Conservation (phyloP, 192 early-diverging fungal species). For the Lunasporangiospora selenospora region DNA sequence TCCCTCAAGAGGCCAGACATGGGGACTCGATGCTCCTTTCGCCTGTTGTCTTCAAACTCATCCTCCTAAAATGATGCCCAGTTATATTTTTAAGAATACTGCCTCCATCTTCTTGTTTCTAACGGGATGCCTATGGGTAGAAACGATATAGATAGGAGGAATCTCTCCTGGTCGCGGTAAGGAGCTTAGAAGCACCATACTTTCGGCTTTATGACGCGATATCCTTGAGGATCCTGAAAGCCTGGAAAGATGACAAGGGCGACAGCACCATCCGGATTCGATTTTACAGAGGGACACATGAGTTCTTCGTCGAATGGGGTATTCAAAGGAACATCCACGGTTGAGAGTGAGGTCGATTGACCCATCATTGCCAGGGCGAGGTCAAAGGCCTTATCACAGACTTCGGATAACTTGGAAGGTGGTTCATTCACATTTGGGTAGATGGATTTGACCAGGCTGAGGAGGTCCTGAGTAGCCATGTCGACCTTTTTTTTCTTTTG, state of each 20-base stretch:
- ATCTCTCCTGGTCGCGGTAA: not conserved
- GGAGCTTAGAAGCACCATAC: constrained; percentile 31
- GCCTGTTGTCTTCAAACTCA: too few species aligned
- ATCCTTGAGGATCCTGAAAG: constrained; percentile 21
- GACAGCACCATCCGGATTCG: constrained; percentile 22
- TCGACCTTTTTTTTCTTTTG: constrained; percentile 26
- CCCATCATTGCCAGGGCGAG: constrained; percentile 33
- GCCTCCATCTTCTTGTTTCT: too few species aligned
- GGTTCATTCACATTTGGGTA: constrained; percentile 16
- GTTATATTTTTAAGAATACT: too few species aligned
- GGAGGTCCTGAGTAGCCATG: constrained; percentile 1
- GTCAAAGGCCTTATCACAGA: constrained; percentile 31
- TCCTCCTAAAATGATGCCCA: too few species aligned
- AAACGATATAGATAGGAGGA: not conserved
- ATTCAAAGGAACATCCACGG: not conserved
- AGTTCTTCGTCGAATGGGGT: constrained; percentile 23
- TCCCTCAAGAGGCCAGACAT: too few species aligned
- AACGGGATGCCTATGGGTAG: too few species aligned
- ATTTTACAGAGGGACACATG: constrained; percentile 33
- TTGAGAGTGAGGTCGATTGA: constrained; percentile 14
- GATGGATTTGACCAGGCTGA: constrained; percentile 15
- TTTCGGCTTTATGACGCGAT: constrained; percentile 12
- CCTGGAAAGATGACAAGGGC: constrained; percentile 37
- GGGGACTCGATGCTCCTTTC: too few species aligned
- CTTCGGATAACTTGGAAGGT: constrained; percentile 24